Evolutionary conservation across 1,139 yeast genomes (phyloP).

Genomic region (Magnusiomyces paraingens): DNA sequence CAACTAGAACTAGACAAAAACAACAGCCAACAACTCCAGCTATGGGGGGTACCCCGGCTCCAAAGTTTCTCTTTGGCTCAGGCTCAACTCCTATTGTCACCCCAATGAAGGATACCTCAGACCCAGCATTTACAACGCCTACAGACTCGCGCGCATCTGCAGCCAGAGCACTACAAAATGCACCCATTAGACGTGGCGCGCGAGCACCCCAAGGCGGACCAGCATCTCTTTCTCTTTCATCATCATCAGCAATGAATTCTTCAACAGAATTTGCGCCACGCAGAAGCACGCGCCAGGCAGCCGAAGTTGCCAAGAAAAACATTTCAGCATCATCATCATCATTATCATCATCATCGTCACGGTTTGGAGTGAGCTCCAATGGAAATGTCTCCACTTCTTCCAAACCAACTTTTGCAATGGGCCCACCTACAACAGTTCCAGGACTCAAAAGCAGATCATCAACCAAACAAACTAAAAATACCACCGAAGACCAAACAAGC

Average conservation of each 20-base stretch:
- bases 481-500: neutral
- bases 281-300: slow-evolving; percentile 11
- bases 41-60: too few relatives aligned
- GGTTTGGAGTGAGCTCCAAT: neutral
- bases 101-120: neutral
- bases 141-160: neutral
- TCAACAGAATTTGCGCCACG: slow-evolving; percentile 5
- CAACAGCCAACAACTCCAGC: neutral
- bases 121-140: slow-evolving; percentile 1
- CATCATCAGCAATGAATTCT: neutral
- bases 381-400: neutral
- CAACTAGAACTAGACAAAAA: neutral
- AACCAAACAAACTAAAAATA: neutral
- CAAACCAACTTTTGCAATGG: neutral
- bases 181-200: slow-evolving; percentile 3
- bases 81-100: neutral
- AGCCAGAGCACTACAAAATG: slow-evolving; percentile 1
- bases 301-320: slow-evolving; percentile 7
- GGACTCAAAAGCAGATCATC: neutral
- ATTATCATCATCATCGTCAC: neutral
- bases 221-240: too few relatives aligned
- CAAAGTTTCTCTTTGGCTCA: too few relatives aligned
- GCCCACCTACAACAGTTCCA: neutral
- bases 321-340: neutral
- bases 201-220: neutral